phyloP scores from a whole-genome alignment of 1,284 basidiomycete species.

The Ganoderma leucocontextum region DNA sequence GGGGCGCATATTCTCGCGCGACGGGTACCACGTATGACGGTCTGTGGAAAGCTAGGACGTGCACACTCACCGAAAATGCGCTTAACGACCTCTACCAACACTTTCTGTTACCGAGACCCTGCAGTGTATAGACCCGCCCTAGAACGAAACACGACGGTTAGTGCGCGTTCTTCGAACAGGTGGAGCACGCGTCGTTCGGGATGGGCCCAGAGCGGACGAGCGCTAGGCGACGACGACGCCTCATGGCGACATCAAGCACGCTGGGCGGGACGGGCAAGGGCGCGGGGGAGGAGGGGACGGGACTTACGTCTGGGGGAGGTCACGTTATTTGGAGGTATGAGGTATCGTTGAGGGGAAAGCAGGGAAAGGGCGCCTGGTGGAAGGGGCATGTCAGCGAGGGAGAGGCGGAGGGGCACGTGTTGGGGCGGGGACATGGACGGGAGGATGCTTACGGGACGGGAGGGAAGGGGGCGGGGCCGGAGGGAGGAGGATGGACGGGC shows the following conservation, averaged over 20 bases:
- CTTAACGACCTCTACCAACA: neutral
- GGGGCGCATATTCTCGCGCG: neutral
- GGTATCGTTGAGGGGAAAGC: conserved; percentile 1
- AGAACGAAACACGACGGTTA: neutral
- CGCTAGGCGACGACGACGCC: neutral
- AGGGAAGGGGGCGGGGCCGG: conserved; percentile 9
- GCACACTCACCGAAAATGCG: neutral
- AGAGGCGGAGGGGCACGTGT: conserved; percentile 5
- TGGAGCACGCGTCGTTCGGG: conserved; percentile 1
- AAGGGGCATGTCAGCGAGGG: conserved; percentile 23
- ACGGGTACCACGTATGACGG: neutral
- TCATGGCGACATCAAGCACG: conserved; percentile 4
- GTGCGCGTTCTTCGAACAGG: neutral
- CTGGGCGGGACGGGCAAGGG: neutral
- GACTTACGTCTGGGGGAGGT: conserved; percentile 21
- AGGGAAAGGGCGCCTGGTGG: conserved; percentile 19
- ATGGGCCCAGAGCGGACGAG: neutral
- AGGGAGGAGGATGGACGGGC: conserved; percentile 21
- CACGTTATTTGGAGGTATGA: conserved; percentile 26
- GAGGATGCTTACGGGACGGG: conserved; percentile 22
- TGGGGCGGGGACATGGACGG: conserved; percentile 6
- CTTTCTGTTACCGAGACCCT: neutral
- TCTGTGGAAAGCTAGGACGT: neutral
- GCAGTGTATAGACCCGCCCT: neutral
- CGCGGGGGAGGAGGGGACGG: conserved; percentile 9